Evolutionary conservation across 1,139 yeast species (phyloP).

Genomic region (Nakaseomyces bracarensis): DNA sequence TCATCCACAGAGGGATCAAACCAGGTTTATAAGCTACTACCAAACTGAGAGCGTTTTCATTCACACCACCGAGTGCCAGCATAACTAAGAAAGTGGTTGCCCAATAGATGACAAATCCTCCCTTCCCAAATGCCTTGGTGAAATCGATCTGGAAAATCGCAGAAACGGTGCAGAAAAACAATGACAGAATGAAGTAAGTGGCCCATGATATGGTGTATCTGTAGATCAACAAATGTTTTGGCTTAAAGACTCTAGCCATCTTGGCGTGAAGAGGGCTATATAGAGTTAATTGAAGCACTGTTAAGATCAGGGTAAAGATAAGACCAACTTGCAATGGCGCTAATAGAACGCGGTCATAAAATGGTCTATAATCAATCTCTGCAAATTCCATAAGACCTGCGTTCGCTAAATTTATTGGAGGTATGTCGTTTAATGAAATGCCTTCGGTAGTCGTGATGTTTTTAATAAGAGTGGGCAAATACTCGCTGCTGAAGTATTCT

Average conservation of each 20-base stretch:
- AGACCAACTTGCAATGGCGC: conserved; percentile 72
- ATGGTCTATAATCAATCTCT: conserved; percentile 44
- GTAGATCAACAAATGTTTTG: conserved; percentile 42
- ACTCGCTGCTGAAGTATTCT: conserved; percentile 24
- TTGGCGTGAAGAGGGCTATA: conserved; percentile 46
- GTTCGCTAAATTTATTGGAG: conserved; percentile 3
- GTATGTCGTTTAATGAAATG: conserved; percentile 14
- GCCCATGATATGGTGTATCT: conserved; percentile 41
- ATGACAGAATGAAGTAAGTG: conserved; percentile 44
- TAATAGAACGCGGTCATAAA: conserved; percentile 40
- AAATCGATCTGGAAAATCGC: conserved; percentile 52
- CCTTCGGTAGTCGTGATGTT: conserved; percentile 18
- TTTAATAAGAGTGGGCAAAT: conserved; percentile 21
- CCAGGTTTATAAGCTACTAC: conserved; percentile 41
- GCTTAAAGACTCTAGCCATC: conserved; percentile 40
- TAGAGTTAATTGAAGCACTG: conserved; percentile 53
- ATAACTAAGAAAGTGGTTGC: conserved; percentile 48
- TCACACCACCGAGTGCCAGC: conserved; percentile 54
- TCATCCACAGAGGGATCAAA: conserved; percentile 49
- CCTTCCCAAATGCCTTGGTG: conserved; percentile 43
- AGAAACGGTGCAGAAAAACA: conserved; percentile 49
- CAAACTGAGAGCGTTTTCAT: conserved; percentile 47
- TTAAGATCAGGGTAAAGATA: conserved; percentile 61
- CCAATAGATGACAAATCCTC: conserved; percentile 62
- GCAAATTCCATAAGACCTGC: conserved; percentile 29